phyloP scores from a whole-genome alignment of 106 monocot genomes.

The Dioscorea alata region DNA sequence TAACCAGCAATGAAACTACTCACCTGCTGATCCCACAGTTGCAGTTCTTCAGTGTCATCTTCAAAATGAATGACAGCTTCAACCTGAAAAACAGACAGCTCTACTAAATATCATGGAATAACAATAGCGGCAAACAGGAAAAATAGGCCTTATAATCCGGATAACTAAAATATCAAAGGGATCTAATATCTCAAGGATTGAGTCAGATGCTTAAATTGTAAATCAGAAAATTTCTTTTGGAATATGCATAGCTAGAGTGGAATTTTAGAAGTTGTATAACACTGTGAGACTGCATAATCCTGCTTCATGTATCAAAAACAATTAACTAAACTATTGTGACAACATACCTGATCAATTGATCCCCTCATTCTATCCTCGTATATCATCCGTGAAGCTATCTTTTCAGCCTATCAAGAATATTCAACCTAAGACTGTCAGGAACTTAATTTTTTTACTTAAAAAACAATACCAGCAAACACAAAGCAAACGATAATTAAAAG shows the following conservation, averaged over 20 bases:
- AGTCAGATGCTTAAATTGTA: no score
- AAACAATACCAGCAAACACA: no score
- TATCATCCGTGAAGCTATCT: constrained; percentile 93
- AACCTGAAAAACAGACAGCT: constrained; percentile 39
- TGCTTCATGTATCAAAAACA: not conserved
- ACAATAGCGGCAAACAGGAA: not conserved
- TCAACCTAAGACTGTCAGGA: no score
- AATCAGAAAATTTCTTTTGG: no score
- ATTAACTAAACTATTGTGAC: no score
- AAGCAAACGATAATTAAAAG: no score
- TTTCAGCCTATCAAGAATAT: constrained; percentile 64
- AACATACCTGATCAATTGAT: constrained; percentile 82
- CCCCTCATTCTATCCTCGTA: constrained; percentile 97
- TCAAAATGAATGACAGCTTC: constrained; percentile 99
- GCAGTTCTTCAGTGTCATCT: constrained; percentile 91
- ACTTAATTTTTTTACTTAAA: no score
- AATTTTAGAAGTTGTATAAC: not conserved
- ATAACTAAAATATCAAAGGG: no score
- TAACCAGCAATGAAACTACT: not conserved
- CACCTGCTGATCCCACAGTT: constrained; percentile 98
- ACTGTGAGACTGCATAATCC: not conserved
- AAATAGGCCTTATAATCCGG: not conserved
- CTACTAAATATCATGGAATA: not conserved
- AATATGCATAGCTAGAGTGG: no score
- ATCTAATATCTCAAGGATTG: no score